Conservation (phyloP, 2,329 filamentous ascomycete species). For the Epichloe hybrida region DNA sequence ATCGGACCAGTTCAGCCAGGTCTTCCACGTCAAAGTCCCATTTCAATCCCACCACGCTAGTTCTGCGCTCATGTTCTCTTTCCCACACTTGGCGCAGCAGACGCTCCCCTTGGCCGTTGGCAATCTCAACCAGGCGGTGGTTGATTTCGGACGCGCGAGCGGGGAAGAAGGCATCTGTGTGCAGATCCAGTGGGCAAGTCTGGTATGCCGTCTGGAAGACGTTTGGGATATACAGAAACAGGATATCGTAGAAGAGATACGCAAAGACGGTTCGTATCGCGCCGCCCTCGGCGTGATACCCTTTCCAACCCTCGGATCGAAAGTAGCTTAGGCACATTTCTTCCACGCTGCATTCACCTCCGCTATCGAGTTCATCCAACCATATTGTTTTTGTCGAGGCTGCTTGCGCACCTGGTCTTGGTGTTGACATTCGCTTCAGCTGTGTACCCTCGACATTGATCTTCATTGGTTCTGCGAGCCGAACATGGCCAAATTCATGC, state of each 20-base stretch:
- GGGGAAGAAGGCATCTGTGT: conserved; percentile 85
- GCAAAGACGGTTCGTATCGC: conserved; percentile 84
- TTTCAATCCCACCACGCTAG: conserved; percentile 81
- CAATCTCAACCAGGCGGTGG: conserved; percentile 69
- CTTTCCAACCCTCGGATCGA: conserved; percentile 74
- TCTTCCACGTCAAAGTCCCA: conserved; percentile 79
- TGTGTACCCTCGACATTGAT: conserved; percentile 66
- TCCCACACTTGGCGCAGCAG: conserved; percentile 58
- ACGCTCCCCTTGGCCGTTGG: conserved; percentile 59
- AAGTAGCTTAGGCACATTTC: conserved; percentile 88
- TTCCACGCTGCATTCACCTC: conserved; percentile 74
- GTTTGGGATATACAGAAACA: conserved; percentile 88
- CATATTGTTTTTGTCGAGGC: conserved; percentile 65
- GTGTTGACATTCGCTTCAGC: conserved; percentile 46
- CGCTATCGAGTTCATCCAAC: conserved; percentile 61
- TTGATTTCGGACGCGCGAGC: conserved; percentile 83
- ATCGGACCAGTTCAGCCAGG: conserved; percentile 61
- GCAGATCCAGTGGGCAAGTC: conserved; percentile 81
- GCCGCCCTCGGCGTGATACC: conserved; percentile 84
- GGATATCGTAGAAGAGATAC: conserved; percentile 83
- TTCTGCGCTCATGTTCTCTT: conserved; percentile 53
- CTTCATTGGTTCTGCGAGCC: conserved; percentile 61
- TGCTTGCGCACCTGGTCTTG: conserved; percentile 25
- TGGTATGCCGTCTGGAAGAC: conserved; percentile 96
- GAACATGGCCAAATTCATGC: conserved; percentile 84